Percentiles rank a stretch among this genome's conserved stretches.
Evolutionary conservation across 176 grass and related monocot species (phyloP).

Genomic region (Juncus inflexus): DNA sequence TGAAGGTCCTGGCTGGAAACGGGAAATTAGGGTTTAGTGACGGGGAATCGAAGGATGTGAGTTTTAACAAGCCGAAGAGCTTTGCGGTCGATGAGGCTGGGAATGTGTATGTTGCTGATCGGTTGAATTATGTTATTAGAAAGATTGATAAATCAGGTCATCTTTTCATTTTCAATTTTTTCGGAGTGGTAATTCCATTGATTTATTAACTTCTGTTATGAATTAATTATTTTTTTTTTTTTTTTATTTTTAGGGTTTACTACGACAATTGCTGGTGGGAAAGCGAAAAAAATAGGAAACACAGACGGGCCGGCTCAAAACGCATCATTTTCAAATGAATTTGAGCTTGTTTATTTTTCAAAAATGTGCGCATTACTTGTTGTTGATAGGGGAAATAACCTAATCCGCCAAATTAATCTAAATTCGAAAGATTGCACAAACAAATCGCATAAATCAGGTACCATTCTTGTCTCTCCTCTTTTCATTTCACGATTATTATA

Average conservation of each 20-base stretch:
- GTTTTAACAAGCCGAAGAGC: conserved; percentile 22
- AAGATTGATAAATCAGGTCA: conserved; percentile 21
- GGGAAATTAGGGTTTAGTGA: conserved; percentile 16
- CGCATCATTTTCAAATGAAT: conserved; percentile 55
- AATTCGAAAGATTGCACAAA: conserved; percentile 47
- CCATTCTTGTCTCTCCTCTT: neutral
- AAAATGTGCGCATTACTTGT: conserved; percentile 57
- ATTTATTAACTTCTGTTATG: neutral
- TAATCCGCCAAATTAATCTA: conserved; percentile 63
- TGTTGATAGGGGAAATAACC: conserved; percentile 48
- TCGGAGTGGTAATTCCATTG: neutral
- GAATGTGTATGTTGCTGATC: conserved; percentile 27
- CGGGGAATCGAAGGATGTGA: conserved; percentile 18
- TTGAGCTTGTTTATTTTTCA: conserved; percentile 60
- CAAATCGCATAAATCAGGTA: conserved; percentile 24
- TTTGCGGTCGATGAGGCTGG: conserved; percentile 10
- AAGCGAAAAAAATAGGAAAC: conserved; percentile 32
- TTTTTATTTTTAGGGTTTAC: conserved; percentile 41
- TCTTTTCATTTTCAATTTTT: neutral
- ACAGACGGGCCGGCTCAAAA: conserved; percentile 69
- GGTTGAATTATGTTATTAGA: conserved; percentile 9
- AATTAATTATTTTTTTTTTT: neutral
- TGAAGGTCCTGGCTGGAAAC: conserved; percentile 21
- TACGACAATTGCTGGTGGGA: conserved; percentile 60
- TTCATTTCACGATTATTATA: neutral